phyloP scores from a whole-genome alignment of 176 grass and related monocot species.

The Rhipidocladum racemiflorum region DNA sequence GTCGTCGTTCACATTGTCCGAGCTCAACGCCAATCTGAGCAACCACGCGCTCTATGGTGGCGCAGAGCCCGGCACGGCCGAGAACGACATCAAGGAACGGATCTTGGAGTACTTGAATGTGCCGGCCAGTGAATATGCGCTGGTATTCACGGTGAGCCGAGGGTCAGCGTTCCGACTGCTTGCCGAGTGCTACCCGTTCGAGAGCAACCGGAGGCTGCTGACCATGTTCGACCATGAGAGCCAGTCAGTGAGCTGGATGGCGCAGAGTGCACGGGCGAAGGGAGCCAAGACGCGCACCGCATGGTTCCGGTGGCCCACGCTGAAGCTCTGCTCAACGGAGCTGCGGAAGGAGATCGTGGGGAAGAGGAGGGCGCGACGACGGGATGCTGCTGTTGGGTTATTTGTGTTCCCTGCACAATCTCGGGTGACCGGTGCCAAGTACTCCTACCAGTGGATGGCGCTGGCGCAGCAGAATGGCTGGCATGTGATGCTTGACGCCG shows the following conservation, averaged over 20 bases:
- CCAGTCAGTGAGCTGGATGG: slow-evolving; percentile 97
- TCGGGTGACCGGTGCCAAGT: slow-evolving; percentile 93
- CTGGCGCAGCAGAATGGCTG: slow-evolving; percentile 97
- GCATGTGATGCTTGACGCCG: slow-evolving; percentile 98
- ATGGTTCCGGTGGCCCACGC: slow-evolving; percentile 87
- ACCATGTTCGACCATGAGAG: slow-evolving; percentile 99
- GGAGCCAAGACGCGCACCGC: slow-evolving; percentile 77
- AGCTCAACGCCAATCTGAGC: slow-evolving; percentile 94
- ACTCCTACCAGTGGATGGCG: slow-evolving; percentile 99
- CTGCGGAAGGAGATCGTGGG: slow-evolving; percentile 82
- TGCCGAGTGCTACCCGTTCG: slow-evolving; percentile 88
- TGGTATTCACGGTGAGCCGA: slow-evolving; percentile 91
- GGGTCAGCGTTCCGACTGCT: slow-evolving; percentile 89
- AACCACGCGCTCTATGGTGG: slow-evolving; percentile 89
- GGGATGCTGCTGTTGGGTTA: slow-evolving; percentile 62
- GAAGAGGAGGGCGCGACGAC: slow-evolving; percentile 72
- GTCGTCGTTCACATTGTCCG: slow-evolving; percentile 69
- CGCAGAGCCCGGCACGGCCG: slow-evolving; percentile 58
- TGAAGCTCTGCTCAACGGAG: slow-evolving; percentile 81
- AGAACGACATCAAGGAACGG: slow-evolving; percentile 86
- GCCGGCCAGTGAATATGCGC: slow-evolving; percentile 74
- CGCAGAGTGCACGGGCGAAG: slow-evolving; percentile 74
- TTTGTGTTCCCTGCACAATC: slow-evolving; percentile 98
- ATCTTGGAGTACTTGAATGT: slow-evolving; percentile 96
- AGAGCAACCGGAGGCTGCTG: slow-evolving; percentile 84